A percentile compares a stretch with the other conserved stretches of the same genome.
Conservation (phyloP, 2,329 filamentous ascomycete species). For the Penicillium aurantiogriseum region DNA sequence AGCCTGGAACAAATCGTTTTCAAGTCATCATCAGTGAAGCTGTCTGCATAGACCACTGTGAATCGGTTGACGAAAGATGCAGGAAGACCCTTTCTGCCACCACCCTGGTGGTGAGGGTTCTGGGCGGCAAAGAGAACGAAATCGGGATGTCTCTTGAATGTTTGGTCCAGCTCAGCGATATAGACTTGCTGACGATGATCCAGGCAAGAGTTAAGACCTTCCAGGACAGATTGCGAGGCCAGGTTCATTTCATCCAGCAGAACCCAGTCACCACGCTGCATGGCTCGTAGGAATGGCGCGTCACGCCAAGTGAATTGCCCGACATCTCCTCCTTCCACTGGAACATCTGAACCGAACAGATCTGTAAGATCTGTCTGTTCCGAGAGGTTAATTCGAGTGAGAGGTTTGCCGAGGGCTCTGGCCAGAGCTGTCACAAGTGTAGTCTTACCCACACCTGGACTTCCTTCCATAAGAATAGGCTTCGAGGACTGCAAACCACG, state of each 20-base stretch:
- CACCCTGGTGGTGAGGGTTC: slow-evolving; percentile 96
- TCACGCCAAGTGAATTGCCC: slow-evolving; percentile 95
- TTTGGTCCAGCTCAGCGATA: slow-evolving; percentile 90
- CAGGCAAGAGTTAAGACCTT: slow-evolving; percentile 92
- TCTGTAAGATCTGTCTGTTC: slow-evolving; percentile 98
- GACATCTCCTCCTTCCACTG: slow-evolving; percentile 85
- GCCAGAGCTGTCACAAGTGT: slow-evolving; percentile 86
- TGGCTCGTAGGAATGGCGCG: slow-evolving; percentile 89
- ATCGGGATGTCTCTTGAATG: slow-evolving; percentile 81
- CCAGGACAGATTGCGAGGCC: slow-evolving; percentile 92
- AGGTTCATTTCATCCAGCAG: slow-evolving; percentile 98
- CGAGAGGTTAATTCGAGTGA: slow-evolving; percentile 94
- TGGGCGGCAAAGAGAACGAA: slow-evolving; percentile 97
- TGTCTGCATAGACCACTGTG: slow-evolving; percentile 93
- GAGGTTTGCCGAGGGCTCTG: slow-evolving; percentile 70
- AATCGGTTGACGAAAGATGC: slow-evolving; percentile 98
- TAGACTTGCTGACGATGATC: slow-evolving; percentile 96
- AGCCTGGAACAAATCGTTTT: slow-evolving; percentile 75
- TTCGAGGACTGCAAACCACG: slow-evolving; percentile 85
- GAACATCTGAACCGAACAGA: slow-evolving; percentile 93
- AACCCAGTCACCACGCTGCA: slow-evolving; percentile 97
- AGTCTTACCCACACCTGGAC: slow-evolving; percentile 97
- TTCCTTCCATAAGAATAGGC: slow-evolving; percentile 91
- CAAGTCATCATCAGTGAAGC: slow-evolving; percentile 78
- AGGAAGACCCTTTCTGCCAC: slow-evolving; percentile 89